These are phyloP conservation scores for Candolleomyces eurysporus DNA, from an alignment of 768 basidiomycete species.

Conservation along the genomic window DNA sequence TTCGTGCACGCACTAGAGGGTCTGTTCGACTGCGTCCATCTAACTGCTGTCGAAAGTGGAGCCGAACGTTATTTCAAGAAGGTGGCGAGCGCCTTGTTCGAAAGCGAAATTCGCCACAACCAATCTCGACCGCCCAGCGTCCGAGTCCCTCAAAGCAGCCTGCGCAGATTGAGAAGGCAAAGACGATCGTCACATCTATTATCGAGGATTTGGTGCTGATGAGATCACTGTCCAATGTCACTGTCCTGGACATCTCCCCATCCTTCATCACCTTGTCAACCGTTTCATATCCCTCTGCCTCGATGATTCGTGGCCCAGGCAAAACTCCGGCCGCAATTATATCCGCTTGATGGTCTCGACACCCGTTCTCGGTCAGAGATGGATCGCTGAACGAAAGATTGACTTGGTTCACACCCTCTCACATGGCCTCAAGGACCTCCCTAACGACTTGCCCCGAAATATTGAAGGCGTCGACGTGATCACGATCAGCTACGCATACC, in stretches of 20 bases:
- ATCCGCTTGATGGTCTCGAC: constrained; percentile 77
- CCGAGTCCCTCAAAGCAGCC: constrained; percentile 52
- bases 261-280: constrained; percentile 79
- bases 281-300: constrained; percentile 85
- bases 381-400: constrained; percentile 83
- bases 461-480: constrained; percentile 73
- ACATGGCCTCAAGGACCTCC: constrained; percentile 92
- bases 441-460: constrained; percentile 81
- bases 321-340: constrained; percentile 86
- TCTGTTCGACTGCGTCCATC: constrained; percentile 71
- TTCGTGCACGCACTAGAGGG: constrained; percentile 73
- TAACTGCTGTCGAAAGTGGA: constrained; percentile 64
- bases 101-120: constrained; percentile 65
- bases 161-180: constrained; percentile 59
- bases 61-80: constrained; percentile 71
- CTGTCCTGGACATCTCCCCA: constrained; percentile 57
- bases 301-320: constrained; percentile 87
- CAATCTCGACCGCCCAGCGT: constrained; percentile 51
- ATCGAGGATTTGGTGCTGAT: constrained; percentile 65
- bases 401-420: constrained; percentile 89
- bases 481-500: constrained; percentile 52
- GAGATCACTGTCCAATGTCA: constrained; percentile 43
- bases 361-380: constrained; percentile 69
- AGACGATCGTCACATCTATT: constrained; percentile 57
- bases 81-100: constrained; percentile 70